Conservation (phyloP, 768 basidiomycete species). For the Tubosaeta sp. region DNA sequence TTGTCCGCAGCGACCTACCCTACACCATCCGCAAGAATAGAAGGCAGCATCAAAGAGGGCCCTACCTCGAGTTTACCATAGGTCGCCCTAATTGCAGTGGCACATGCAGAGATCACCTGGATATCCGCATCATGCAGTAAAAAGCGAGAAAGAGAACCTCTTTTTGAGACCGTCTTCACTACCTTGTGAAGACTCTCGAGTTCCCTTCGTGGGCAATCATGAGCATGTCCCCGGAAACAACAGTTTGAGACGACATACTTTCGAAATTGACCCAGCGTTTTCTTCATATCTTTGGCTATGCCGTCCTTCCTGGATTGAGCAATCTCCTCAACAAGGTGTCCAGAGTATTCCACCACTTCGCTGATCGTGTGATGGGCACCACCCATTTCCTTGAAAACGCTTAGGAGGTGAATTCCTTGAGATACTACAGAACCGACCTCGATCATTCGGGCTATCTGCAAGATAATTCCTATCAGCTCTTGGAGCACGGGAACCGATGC, state of each 20-base stretch:
- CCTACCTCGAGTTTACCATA: constrained; percentile 8
- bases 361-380: constrained; percentile 14
- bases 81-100: constrained; percentile 5
- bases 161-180: constrained; percentile 5
- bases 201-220: background rate
- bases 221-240: background rate
- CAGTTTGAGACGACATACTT: background rate
- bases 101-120: constrained; percentile 4
- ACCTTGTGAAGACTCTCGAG: constrained; percentile 3
- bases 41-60: background rate
- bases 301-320: background rate
- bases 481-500: background rate
- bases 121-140: constrained; percentile 9
- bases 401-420: background rate
- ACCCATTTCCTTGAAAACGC: constrained; percentile 2
- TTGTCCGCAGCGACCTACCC: constrained; percentile 11
- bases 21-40: background rate
- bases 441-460: constrained; percentile 5
- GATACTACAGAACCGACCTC: constrained; percentile 2
- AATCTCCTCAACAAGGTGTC: constrained; percentile 11
- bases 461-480: constrained; percentile 5
- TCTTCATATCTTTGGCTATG: constrained; percentile 4
- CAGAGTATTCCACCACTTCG: constrained; percentile 12
- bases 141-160: constrained; percentile 3
- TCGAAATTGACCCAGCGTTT: background rate